phyloP scores from a whole-genome alignment of 495 filamentous ascomycete species.

The Neurospora terricola region DNA sequence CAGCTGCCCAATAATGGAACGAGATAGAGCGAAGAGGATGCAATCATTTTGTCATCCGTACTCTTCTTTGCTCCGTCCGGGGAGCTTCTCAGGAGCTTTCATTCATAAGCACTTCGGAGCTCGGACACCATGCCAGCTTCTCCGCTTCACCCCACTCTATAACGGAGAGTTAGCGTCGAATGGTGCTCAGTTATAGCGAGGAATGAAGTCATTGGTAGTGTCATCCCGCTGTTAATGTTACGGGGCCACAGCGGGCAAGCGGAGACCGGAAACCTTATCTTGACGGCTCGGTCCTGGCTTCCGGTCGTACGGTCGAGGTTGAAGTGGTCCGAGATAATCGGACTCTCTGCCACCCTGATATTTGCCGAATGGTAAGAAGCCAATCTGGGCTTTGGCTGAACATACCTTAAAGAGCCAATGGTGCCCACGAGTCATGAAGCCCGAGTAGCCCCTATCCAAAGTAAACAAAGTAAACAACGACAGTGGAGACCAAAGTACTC shows the following conservation, averaged over 20 bases:
- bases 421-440: background rate
- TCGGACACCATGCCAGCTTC: background rate
- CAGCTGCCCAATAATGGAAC: background rate
- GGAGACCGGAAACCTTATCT: background rate
- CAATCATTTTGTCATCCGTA: background rate
- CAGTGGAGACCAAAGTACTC: background rate
- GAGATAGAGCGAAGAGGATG: background rate
- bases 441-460: background rate
- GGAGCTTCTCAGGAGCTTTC: background rate
- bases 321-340: background rate
- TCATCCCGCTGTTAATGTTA: background rate
- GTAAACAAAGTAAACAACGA: background rate
- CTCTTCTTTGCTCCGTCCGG: background rate
- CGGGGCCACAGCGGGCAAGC: background rate
- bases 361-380: background rate
- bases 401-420: background rate
- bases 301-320: background rate
- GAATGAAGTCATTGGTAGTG: background rate
- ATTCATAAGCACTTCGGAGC: background rate
- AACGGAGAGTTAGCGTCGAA: background rate
- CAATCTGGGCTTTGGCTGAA: background rate
- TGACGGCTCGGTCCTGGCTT: background rate
- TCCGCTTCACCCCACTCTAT: background rate
- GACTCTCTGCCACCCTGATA: background rate
- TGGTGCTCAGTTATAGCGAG: background rate